Base-by-base conservation (phyloP, 2,329 filamentous ascomycete genomes). In the Penicillium sp. region DNA sequence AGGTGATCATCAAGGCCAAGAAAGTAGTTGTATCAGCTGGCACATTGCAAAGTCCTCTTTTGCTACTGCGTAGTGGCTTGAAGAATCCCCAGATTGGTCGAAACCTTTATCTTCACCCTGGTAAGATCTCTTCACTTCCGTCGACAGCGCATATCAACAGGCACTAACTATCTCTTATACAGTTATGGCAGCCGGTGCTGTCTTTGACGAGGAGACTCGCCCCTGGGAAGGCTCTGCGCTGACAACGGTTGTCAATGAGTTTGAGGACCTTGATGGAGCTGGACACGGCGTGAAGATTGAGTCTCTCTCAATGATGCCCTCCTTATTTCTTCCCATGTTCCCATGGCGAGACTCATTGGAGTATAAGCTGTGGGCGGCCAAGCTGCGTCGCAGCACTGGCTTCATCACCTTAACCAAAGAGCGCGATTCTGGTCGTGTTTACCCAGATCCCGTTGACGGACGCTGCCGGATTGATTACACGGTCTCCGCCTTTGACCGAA, bases 211-310 rank as follows among this genome's bases (percentile, higher is more conserved):
- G 56, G 86, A 89, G 35, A 81, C 87, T 19, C 82, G 80, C n/a
- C 85, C 86, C 0, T 90, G 87, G 87, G 85, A 86, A 81, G 88
- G 91, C 16, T 82, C 86, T 2, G 92, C 92, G 63, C 83, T 97
- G 56, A 97, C 92, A 0, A 83, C 85, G 4, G 86, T 92, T 17
- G 87, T 90, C 60, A 84, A 81, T 41, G 85, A 89, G 51, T 90
- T 92, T 63, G 89, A 95, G 61, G 88, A 97, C 63, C 79, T 92
- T 0, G 91, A 96, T 69, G 84, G 84, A 6, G 80, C 86, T 40
- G 90, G 91, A 55, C 90, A 97, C 65, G 93, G 93, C 37, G 81
- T 82, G 46, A 96, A 95, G 72, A 78, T 97, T 28, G 91, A 97
- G 77, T 80, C 86, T 10, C 84, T 84, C 1, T 83, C 83, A 65